Conservation (phyloP, 352 stramenopile species). For the Pythium pyrilobum region DNA sequence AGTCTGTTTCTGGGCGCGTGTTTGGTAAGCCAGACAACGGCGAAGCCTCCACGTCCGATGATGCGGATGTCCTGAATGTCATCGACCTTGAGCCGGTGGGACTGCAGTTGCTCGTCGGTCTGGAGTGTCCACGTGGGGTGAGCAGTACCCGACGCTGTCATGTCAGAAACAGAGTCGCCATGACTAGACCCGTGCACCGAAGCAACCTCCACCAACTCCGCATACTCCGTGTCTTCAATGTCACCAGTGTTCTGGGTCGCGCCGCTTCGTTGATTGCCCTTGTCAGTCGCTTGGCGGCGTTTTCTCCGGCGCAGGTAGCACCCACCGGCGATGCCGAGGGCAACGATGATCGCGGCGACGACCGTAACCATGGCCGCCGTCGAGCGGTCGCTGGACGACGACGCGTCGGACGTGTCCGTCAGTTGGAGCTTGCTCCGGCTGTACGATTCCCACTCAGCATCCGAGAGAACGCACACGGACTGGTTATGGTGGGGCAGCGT, state of each 20-base stretch:
- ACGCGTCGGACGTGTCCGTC: background rate
- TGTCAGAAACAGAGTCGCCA: too few relatives aligned
- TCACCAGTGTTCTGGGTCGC: background rate
- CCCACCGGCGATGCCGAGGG: background rate
- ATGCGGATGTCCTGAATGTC: conserved; percentile 44
- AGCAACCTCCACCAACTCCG: too few relatives aligned
- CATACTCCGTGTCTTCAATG: background rate
- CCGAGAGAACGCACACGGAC: conserved; percentile 1
- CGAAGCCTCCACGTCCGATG: conserved; percentile 43
- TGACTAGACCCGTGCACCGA: too few relatives aligned
- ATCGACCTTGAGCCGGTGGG: conserved; percentile 36
- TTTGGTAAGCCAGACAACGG: conserved; percentile 38
- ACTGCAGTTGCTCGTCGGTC: conserved; percentile 47
- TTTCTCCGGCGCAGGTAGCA: background rate
- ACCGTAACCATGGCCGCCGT: background rate
- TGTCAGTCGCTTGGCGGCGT: background rate
- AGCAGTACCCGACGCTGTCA: too few relatives aligned
- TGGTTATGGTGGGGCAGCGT: background rate
- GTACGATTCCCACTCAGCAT: background rate
- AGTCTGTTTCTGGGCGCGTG: conserved; percentile 29
- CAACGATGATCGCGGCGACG: background rate
- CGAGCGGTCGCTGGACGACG: background rate
- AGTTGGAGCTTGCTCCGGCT: background rate
- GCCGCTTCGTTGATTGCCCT: background rate
- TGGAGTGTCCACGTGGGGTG: too few relatives aligned